Conservation (phyloP, 2,329 filamentous ascomycete genomes). For the Dactylonectria macrodidyma region DNA sequence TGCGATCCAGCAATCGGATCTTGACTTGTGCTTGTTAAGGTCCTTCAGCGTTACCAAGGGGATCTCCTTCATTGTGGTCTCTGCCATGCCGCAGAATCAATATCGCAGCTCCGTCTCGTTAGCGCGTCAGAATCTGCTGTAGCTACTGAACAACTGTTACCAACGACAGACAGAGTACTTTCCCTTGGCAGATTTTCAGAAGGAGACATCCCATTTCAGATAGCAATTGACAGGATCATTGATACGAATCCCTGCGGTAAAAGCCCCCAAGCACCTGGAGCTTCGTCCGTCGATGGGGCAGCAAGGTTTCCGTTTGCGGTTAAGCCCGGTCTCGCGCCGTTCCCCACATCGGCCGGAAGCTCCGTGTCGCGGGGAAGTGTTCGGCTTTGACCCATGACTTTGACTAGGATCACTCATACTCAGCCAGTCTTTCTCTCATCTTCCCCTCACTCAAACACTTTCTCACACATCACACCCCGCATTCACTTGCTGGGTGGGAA, state of each 20-base stretch:
- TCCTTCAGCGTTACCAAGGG: constrained; percentile 49
- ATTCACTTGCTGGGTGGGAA: background rate
- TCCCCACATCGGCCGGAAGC: constrained; percentile 29
- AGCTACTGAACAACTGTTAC: background rate
- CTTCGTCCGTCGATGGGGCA: constrained; percentile 7
- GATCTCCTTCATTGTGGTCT: constrained; percentile 16
- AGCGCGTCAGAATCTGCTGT: background rate
- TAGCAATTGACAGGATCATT: background rate
- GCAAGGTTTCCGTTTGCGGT: constrained; percentile 8
- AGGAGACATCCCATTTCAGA: constrained; percentile 12
- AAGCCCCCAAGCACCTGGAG: constrained; percentile 1
- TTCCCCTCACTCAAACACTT: background rate
- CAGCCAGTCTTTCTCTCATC: background rate
- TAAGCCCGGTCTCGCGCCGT: constrained; percentile 7
- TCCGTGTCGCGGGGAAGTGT: constrained; percentile 12
- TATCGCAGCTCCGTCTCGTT: background rate
- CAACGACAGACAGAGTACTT: background rate
- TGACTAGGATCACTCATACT: background rate
- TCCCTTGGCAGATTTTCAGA: background rate
- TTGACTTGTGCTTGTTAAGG: constrained; percentile 63
- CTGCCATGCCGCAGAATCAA: constrained; percentile 24
- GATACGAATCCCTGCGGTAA: background rate
- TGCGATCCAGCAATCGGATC: constrained; percentile 75
- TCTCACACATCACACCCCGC: constrained; percentile 12
- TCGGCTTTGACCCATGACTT: background rate